These are phyloP conservation scores for Agrocybe praecox DNA, from an alignment of 768 basidiomycete genomes.

Conservation along the genomic window DNA sequence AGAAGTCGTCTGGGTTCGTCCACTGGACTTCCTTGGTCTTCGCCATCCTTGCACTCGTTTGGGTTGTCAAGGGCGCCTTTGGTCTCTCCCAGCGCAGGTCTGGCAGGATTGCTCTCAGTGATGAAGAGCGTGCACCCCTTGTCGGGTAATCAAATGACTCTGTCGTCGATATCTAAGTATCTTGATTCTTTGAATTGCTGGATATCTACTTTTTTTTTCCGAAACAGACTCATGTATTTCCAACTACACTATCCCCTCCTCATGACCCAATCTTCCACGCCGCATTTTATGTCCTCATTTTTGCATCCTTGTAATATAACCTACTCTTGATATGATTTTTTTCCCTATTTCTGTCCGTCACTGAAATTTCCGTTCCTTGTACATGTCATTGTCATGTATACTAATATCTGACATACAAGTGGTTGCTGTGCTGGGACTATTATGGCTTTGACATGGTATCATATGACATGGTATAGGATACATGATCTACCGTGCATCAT, in stretches of 20 bases:
- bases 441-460: too few relatives aligned
- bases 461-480: too few relatives aligned
- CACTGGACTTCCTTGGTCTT: slow-evolving; percentile 90
- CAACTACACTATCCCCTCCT: neutral
- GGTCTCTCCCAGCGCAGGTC: slow-evolving; percentile 52
- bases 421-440: too few relatives aligned
- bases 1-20: slow-evolving; percentile 70
- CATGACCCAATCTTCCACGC: neutral
- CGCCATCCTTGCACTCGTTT: slow-evolving; percentile 81
- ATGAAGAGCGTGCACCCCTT: slow-evolving; percentile 89
- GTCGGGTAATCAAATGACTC: slow-evolving; percentile 36
- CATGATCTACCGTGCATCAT: too few relatives aligned
- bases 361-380: neutral
- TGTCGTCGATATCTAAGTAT: neutral
- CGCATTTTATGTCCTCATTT: neutral
- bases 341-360: neutral
- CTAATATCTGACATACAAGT: neutral
- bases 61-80: slow-evolving; percentile 77
- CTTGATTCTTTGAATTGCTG: neutral
- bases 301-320: neutral
- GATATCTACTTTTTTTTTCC: neutral
- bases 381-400: neutral
- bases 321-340: neutral
- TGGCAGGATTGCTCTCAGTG: slow-evolving; percentile 63
- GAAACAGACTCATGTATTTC: neutral